A percentile compares a stretch with the other conserved stretches of the same genome.
Evolutionary conservation across 331 rosid species (phyloP).

Genomic region (Quercus tomentella): DNA sequence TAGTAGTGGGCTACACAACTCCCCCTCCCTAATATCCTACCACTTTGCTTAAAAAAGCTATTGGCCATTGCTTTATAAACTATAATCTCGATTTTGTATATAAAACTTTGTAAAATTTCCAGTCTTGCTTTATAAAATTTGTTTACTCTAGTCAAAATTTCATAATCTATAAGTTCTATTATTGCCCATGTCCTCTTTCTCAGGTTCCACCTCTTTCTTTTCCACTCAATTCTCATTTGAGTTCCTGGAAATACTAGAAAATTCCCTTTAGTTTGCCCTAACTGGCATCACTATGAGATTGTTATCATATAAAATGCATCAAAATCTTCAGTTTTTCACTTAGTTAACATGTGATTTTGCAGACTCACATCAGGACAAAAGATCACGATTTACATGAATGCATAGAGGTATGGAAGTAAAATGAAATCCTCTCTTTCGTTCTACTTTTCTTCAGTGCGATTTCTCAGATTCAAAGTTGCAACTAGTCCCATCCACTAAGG

Average conservation of each 20-base stretch:
- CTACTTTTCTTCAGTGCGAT: background rate
- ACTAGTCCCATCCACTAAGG: background rate
- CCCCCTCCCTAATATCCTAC: background rate
- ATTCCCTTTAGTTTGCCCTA: background rate
- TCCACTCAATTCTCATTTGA: constrained; percentile 3
- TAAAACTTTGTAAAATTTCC: background rate
- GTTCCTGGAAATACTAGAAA: background rate
- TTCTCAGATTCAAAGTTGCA: background rate
- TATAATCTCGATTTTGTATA: background rate
- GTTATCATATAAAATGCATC: background rate
- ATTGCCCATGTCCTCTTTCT: background rate
- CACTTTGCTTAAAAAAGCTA: background rate
- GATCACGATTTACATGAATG: constrained; percentile 67
- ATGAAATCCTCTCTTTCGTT: background rate
- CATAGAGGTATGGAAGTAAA: constrained; percentile 57
- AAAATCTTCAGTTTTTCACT: constrained; percentile 4
- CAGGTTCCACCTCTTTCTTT: background rate
- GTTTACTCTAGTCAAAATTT: background rate
- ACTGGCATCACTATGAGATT: background rate
- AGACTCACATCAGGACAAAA: constrained; percentile 82
- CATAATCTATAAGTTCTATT: background rate
- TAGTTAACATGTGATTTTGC: constrained; percentile 38
- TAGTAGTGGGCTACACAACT: too few relatives aligned
- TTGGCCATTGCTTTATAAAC: background rate
- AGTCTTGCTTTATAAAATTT: background rate